These are phyloP conservation scores for Globisporangium rhizosaccharum DNA, from an alignment of 352 stramenopile genomes.

Conservation along the genomic window DNA sequence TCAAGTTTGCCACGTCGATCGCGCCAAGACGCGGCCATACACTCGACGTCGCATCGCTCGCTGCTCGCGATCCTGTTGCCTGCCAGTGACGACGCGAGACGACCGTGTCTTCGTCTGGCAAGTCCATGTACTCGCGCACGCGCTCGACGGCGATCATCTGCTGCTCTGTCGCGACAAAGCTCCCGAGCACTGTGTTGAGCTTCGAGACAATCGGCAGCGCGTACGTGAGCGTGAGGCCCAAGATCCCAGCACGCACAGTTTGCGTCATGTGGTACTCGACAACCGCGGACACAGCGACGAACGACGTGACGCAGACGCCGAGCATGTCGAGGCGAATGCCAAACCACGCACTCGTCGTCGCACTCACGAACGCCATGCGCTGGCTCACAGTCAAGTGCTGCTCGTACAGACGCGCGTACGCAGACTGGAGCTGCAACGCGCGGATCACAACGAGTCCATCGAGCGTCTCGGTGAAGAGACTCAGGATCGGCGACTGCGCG, in stretches of 20 bases:
- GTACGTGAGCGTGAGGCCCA: slow-evolving; percentile 90
- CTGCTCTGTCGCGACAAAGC: slow-evolving; percentile 86
- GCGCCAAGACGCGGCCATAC: slow-evolving; percentile 42
- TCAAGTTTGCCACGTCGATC: slow-evolving; percentile 48
- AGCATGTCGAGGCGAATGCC: slow-evolving; percentile 80
- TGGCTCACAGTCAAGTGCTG: slow-evolving; percentile 58
- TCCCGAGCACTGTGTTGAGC: slow-evolving; percentile 79
- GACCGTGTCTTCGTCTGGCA: slow-evolving; percentile 42
- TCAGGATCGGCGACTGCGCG: slow-evolving; percentile 70
- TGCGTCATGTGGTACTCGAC: slow-evolving; percentile 51
- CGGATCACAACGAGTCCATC: slow-evolving; percentile 67
- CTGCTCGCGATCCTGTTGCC: neutral
- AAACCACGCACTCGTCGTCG: slow-evolving; percentile 79
- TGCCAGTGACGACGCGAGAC: slow-evolving; percentile 6
- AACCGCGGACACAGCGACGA: slow-evolving; percentile 77
- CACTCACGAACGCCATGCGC: slow-evolving; percentile 66
- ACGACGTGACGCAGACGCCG: slow-evolving; percentile 75
- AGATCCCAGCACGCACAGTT: slow-evolving; percentile 55
- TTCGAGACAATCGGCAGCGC: slow-evolving; percentile 85
- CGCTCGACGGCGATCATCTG: slow-evolving; percentile 91
- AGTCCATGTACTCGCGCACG: slow-evolving; percentile 72
- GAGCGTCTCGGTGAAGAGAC: slow-evolving; percentile 69
- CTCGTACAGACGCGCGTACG: slow-evolving; percentile 41
- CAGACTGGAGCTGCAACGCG: slow-evolving; percentile 33
- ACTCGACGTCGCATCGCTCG: neutral